Percentiles rank a stretch among this genome's conserved stretches.
Evolutionary conservation across 2,329 filamentous ascomycete genomes (phyloP).

Genomic region (Graphiopsis chlorocephala): DNA sequence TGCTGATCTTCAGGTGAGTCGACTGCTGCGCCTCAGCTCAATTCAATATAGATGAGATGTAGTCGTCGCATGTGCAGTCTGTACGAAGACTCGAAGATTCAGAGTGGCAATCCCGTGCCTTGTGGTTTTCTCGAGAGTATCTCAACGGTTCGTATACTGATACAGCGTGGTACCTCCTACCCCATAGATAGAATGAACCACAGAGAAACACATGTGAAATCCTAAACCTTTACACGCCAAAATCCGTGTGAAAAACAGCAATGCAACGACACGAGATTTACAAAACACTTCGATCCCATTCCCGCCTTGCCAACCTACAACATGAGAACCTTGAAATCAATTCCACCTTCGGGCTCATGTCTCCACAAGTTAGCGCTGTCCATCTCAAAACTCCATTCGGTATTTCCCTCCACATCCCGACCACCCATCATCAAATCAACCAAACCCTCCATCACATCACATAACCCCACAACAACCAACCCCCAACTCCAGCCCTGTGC

Average conservation of each 20-base stretch:
- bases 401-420: conserved; percentile 12
- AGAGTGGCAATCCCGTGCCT: neutral
- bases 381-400: neutral
- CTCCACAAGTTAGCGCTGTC: neutral
- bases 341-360: neutral
- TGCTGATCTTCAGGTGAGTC: neutral
- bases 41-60: neutral
- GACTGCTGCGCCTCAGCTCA: neutral
- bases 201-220: neutral
- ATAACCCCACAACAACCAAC: conserved; percentile 23
- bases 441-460: conserved; percentile 9
- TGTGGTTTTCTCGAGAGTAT: neutral
- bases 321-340: too few species aligned
- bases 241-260: neutral
- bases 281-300: neutral
- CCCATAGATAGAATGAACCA: neutral
- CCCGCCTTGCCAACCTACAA: neutral
- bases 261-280: neutral
- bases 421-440: neutral
- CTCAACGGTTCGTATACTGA: neutral
- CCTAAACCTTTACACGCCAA: neutral
- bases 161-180: neutral
- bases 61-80: neutral
- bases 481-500: conserved; percentile 22
- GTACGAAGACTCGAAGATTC: neutral